A percentile compares a stretch with the other conserved stretches of the same genome.
Evolutionary conservation across 2,329 filamentous ascomycete genomes (phyloP).

Genomic region (Trichoderma koningii): DNA sequence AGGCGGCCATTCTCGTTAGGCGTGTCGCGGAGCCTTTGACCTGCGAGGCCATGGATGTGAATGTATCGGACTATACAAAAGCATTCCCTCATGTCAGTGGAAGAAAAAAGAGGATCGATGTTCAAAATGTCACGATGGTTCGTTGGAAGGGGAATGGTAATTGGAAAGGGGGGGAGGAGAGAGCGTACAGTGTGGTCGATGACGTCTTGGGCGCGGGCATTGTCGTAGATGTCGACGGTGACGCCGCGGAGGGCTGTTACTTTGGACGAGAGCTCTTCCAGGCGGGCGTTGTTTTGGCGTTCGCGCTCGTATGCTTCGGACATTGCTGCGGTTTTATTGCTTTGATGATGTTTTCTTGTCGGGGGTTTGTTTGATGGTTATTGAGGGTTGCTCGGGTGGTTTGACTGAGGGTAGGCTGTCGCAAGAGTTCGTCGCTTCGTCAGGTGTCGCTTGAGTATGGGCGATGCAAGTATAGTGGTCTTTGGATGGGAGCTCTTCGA

Average conservation of each 20-base stretch:
- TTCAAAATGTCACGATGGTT: background rate
- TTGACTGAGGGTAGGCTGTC: too few species aligned
- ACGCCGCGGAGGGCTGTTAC: constrained; percentile 90
- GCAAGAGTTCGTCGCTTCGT: too few species aligned
- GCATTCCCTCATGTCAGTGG: too few species aligned
- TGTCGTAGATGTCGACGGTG: constrained; percentile 97
- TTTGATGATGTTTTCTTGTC: background rate
- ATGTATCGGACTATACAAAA: constrained; percentile 75
- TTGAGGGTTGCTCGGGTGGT: background rate
- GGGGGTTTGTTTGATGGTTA: background rate
- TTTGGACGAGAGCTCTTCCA: constrained; percentile 87
- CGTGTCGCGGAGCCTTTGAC: constrained; percentile 82
- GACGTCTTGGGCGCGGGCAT: constrained; percentile 82
- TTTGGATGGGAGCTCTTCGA: too few species aligned
- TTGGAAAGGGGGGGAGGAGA: too few species aligned
- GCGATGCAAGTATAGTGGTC: too few species aligned
- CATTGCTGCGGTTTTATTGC: constrained; percentile 48
- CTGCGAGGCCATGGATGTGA: constrained; percentile 80
- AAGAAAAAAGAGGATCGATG: too few species aligned
- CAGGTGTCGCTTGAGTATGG: too few species aligned
- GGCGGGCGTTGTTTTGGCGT: constrained; percentile 90
- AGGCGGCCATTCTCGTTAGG: constrained; percentile 84
- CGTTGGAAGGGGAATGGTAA: background rate
- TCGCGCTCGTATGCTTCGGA: constrained; percentile 78
- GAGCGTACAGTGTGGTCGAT: constrained; percentile 78